Base-by-base conservation (phyloP, 2,329 filamentous ascomycete genomes). In the Aureobasidium pullulans region DNA sequence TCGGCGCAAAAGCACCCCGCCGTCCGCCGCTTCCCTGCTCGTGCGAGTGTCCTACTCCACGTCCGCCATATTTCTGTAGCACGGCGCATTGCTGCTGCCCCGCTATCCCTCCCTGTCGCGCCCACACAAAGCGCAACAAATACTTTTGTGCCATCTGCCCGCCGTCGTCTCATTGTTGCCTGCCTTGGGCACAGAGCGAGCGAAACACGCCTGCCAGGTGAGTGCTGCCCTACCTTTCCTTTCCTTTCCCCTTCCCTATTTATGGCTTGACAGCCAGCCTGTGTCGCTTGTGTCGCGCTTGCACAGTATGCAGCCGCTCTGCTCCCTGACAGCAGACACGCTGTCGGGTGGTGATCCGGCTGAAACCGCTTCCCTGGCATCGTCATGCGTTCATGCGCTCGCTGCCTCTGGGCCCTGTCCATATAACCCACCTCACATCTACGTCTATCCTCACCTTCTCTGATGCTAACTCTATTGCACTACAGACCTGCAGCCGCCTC, bases 1-100 rank as follows among this genome's bases (percentile, higher is more conserved):
- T 40, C 42, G 53, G 53, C 54, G 54, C 34, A 46, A 32, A 48
- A 57, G 54, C 54, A 57, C 54, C 54, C 54, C 54, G 54, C 54
- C 39, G 54, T 48, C 54, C 54, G 37, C 54, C 48, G 48, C 48
- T 52, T 52, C 34, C 43, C 54, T 57, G 54, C 54, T 57, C 54
- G 54, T 47, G 54, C 54, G 31, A 47, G 54, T 37, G 42, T 57
- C 23, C 42, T 39, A 43, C 54, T 47, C 52, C 39, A 43, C 54
- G 42, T 43, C 31, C n/a, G 31, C 54, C 31, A 43, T 57, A 44
- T 57, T 48, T 36, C 40, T 16, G 54, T 57, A 36, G 54, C 34
- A 57, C 43, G 54, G 54, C 54, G 54, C 34, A 57, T 57, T 23
- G 43, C 54, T 54, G 49, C 37, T 54, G 50, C 50, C 39, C 39